Base-by-base conservation (phyloP, 2,329 filamentous ascomycete genomes). In the Trichoderma aggressivum region DNA sequence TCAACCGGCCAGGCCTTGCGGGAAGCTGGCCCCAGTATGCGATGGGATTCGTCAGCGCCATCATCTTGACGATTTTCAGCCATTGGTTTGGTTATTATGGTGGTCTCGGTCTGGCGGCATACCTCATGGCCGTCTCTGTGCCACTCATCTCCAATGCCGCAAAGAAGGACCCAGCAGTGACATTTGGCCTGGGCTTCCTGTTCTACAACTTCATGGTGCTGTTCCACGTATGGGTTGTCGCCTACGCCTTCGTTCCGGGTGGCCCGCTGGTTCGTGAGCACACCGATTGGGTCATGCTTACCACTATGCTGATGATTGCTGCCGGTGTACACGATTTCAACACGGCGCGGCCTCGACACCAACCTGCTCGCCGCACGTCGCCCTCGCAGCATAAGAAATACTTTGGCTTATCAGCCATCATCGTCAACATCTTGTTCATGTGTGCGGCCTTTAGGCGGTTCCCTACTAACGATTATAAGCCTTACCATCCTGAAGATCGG, bases 171-270 rank as follows among this genome's bases (percentile, higher is more conserved):
- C 94, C 94, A 0, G 93, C 90, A 6, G 86, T 86, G 30, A 93
- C 93, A 0, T 99, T 99, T 79, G 96, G 95, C 3, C 79, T 97
- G 16, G 95, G 92, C 5, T 98, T 97, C 83, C 83, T 98, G 66
- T 81, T 97, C 62, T 99, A 98, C 85, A 97, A 98, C 81, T 87
- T 98, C 77, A 84, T 98, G 83, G 91, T 98, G 5, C 88, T 99
- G n/a, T 97, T 97, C 85, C 95, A 98, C 78, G 94, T 98, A 70
- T 99, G 96, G 96, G 92, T 98, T 43, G 96, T 99, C 12, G 96
- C 96, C 2, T 99, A 99, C 77, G 96, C 96, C 14, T 99, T 99
- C 76, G 96, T 99, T 3, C 96, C 96, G 2, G 96, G 96, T 65
- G 96, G 96, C 2, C 94, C 94, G 3, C 87, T 97, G 1, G 92